Conservation (phyloP, 768 basidiomycete species). For the Suillus cothurnatus region DNA sequence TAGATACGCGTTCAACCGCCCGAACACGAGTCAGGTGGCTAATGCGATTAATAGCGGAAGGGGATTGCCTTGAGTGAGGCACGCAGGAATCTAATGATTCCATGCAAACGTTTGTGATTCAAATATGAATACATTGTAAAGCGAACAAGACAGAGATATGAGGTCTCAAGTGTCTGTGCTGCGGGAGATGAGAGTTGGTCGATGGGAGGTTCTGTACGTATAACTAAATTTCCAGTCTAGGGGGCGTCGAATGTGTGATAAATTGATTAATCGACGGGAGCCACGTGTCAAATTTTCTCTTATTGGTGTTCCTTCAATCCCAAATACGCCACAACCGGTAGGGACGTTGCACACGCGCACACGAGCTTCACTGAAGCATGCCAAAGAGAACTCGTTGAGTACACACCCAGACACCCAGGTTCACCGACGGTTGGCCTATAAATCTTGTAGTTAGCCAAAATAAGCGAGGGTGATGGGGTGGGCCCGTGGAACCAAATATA, state of each 20-base stretch:
- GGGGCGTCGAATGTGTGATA: slow-evolving; percentile 60
- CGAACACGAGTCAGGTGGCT: slow-evolving; percentile 76
- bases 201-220: slow-evolving; percentile 38
- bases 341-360: too few relatives aligned
- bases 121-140: background rate
- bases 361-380: too few relatives aligned
- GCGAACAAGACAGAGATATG: slow-evolving; percentile 5
- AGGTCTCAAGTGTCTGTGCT: slow-evolving; percentile 9
- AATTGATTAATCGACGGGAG: too few relatives aligned
- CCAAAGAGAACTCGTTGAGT: too few relatives aligned
- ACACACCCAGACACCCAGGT: too few relatives aligned
- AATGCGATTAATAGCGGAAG: slow-evolving; percentile 72
- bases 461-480: too few relatives aligned
- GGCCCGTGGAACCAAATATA: too few relatives aligned
- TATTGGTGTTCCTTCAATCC: too few relatives aligned
- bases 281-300: too few relatives aligned
- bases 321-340: too few relatives aligned
- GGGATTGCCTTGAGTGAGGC: slow-evolving; percentile 52
- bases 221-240: slow-evolving; percentile 56
- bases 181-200: background rate
- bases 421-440: too few relatives aligned
- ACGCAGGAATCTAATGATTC: background rate
- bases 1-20: slow-evolving; percentile 77
- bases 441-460: too few relatives aligned
- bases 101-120: background rate